A percentile compares a stretch with the other conserved stretches of the same genome.
These are phyloP conservation scores for Trametes cingulata DNA, from an alignment of 768 basidiomycete genomes.

Conservation along the genomic window DNA sequence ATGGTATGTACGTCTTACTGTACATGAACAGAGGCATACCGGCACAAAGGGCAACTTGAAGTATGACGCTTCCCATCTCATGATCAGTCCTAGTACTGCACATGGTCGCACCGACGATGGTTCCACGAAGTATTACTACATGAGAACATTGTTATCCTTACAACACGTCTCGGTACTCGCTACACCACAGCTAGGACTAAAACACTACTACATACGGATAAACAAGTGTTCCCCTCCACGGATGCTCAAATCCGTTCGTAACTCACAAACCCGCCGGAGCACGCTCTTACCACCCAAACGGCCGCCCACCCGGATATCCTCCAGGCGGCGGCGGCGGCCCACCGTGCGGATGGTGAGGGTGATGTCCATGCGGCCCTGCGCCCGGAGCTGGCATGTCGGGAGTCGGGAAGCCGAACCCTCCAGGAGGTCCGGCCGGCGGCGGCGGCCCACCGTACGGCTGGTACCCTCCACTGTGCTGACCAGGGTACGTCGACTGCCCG, in stretches of 20 bases:
- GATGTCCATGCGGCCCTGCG: conserved; percentile 5
- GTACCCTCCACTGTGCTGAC: conserved; percentile 1
- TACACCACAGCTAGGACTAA: not conserved
- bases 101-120: no score
- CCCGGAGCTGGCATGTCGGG: conserved; percentile 7
- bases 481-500: conserved; percentile 9
- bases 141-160: no score
- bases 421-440: conserved; percentile 13
- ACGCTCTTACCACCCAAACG: conserved; percentile 1
- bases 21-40: no score
- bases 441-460: conserved; percentile 5
- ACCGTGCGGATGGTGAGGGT: not conserved
- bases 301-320: conserved; percentile 3
- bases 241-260: not conserved
- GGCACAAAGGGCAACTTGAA: no score
- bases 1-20: no score
- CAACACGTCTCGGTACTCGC: not conserved
- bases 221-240: not conserved
- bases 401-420: conserved; percentile 15
- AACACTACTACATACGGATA: conserved; percentile 1
- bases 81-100: no score
- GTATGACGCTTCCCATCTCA: no score
- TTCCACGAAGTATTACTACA: no score
- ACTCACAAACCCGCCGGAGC: no score
- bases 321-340: conserved; percentile 7